Evolutionary conservation across 1,284 basidiomycete genomes (phyloP), one percentile per base, ranked within the genome.

Genomic region (Fomitiporia mediterranea): DNA sequence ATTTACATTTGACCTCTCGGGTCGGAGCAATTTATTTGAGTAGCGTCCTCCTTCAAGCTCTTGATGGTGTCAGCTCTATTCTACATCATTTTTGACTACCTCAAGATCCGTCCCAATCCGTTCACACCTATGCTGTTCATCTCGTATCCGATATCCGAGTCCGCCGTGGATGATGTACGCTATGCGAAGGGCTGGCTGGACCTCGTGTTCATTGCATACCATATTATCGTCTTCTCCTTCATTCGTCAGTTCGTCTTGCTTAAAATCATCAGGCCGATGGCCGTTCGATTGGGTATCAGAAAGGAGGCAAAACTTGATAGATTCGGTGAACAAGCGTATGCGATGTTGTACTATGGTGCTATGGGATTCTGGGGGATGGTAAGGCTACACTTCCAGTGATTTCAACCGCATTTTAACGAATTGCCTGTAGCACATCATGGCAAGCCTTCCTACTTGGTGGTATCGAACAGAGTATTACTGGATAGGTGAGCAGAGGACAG

Each of bases 171-270:
- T 5, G 79, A 83, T 60, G 76, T 80, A 0, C 81, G 81, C 42
- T 97, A 94, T 67, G 77, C 75, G 38, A 97, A 96, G 70, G 82
- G 85, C 17, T 86, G 82, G 64, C 71, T 80, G 63, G 97, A 99
- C 69, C 64, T 97, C 5, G 68, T 80, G 17, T 99, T 99, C 72
- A 69, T 98, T 46, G 78, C 79, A 2, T 98, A 94, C 71, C 82
- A 97, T 70, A 79, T 98, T 69, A 76, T 99, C 42, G 87, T 98
- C 63, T 99, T 91, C 74, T 96, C 93, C 0, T 92, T 94, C 68
- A 67, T 97, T 30, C 86, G 97, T 34, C 94, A 98, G 71, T 70
- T 79, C 32, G 71, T 94, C 64, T 84, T 87, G 7, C 63, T 91
- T 64, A 82, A 84, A 62, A 47, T 94, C 15, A 84, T 87, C 56